Base-by-base conservation (phyloP, 1,284 basidiomycete genomes). In the Tremellales sp. region DNA sequence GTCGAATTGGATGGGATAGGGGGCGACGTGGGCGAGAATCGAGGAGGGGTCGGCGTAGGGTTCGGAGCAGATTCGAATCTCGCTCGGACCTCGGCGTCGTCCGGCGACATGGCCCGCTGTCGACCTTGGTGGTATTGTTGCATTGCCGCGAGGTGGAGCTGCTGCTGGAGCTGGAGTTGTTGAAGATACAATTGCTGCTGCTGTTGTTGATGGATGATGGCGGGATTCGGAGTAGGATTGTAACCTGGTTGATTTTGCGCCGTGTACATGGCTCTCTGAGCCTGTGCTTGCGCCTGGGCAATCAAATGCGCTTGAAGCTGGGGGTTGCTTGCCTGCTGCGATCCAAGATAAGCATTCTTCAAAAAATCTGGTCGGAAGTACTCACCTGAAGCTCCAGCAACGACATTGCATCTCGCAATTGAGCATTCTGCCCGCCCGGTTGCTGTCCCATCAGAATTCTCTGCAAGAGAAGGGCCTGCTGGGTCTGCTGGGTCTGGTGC, bases 11-110 rank as follows among this genome's bases (percentile, higher is more conserved):
- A n/a, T n/a, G n/a, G n/a, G n/a, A n/a, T n/a, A n/a, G n/a, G n/a
- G n/a, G n/a, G n/a, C n/a, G n/a, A n/a, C n/a, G n/a, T n/a, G n/a
- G n/a, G n/a, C n/a, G n/a, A n/a, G n/a, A n/a, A n/a, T n/a, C n/a
- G n/a, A n/a, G n/a, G 32, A 21, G 41, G 28, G 24, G 29, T 48
- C 8, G 16, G 19, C 10, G 36, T 28, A 9, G 43, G 28, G 12
- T 45, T 41, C 10, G 55, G 46, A 9, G 54, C 59, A 40, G 50
- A 47, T 44, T 63, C 65, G 35, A 64, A 64, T 12, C 60, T 48
- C 1, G 63, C 57, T 36, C 62, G 51, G 26, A 61, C 24, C 3
- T 58, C 56, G 9, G 51, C 41, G 32, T 60, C 53, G 34, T 63
- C 53, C 3, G 49, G 34, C 4, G 48, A 40, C 50, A 50, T 52